Conservation (phyloP, 768 basidiomycete species). For the Tephrocybe sp. region DNA sequence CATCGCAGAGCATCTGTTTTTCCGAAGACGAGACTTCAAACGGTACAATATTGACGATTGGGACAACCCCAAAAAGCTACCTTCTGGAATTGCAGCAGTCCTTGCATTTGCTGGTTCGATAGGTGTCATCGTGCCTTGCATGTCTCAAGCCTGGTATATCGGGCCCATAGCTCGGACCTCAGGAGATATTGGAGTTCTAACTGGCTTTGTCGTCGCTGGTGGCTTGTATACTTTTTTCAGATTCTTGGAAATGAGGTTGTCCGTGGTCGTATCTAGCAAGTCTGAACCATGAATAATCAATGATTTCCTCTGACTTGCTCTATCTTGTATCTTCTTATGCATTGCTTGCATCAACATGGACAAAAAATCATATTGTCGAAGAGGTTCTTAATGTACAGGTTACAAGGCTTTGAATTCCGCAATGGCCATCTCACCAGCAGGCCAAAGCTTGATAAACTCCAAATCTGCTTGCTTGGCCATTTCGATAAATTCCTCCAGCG, state of each 20-base stretch:
- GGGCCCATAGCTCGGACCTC: constrained; percentile 63
- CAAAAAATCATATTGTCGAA: too few relatives aligned
- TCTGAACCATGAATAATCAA: too few relatives aligned
- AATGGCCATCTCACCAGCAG: constrained; percentile 30
- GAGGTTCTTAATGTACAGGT: too few relatives aligned
- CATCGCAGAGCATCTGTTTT: constrained; percentile 63
- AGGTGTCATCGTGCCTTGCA: constrained; percentile 58
- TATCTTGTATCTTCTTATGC: too few relatives aligned
- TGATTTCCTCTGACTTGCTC: too few relatives aligned
- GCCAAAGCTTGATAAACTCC: constrained; percentile 36
- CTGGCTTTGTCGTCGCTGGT: constrained; percentile 48
- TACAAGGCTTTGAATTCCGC: constrained; percentile 24
- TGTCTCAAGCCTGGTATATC: constrained; percentile 68
- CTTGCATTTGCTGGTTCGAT: constrained; percentile 48
- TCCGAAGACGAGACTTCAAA: constrained; percentile 47
- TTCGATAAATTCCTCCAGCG: constrained; percentile 35
- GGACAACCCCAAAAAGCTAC: constrained; percentile 52
- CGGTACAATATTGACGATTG: constrained; percentile 52
- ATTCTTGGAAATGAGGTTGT: constrained; percentile 3
- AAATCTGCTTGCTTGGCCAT: constrained; percentile 33
- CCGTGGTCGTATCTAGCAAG: too few relatives aligned
- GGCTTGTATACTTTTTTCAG: constrained; percentile 38
- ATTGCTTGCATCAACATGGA: too few relatives aligned
- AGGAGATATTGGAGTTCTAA: constrained; percentile 72
- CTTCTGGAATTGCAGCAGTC: constrained; percentile 62